A percentile compares a stretch with the other conserved stretches of the same genome.
These are phyloP conservation scores for Ulota crispa DNA, from an alignment of 225 moss, liverwort and hornwort species.

Conservation along the genomic window DNA sequence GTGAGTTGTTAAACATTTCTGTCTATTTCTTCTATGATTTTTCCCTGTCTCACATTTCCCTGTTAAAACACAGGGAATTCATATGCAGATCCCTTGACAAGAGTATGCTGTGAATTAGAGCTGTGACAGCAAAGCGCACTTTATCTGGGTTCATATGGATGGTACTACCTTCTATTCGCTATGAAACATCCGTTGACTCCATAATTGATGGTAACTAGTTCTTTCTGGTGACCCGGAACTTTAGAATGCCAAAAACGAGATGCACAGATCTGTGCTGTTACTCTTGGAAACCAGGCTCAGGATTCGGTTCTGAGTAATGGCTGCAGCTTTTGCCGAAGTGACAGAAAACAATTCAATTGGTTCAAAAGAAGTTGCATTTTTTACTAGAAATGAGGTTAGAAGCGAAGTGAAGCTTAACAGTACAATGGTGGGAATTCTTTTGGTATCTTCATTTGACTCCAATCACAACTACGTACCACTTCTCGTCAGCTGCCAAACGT, in stretches of 20 bases:
- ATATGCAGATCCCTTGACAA: too few species aligned
- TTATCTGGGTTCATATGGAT: not conserved
- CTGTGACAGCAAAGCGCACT: not conserved
- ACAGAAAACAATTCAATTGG: not conserved
- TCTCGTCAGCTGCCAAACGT: not conserved
- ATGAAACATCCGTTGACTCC: not conserved
- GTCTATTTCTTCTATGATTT: too few species aligned
- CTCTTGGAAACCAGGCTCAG: not conserved
- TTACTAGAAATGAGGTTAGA: not conserved
- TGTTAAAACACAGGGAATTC: too few species aligned
- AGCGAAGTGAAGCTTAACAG: not conserved
- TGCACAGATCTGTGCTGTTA: not conserved
- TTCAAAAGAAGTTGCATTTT: not conserved
- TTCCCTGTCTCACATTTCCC: too few species aligned
- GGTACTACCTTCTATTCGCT: not conserved
- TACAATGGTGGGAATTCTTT: not conserved
- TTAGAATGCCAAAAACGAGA: not conserved
- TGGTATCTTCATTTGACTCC: not conserved
- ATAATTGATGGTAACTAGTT: not conserved
- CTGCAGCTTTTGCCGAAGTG: not conserved
- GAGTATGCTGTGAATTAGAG: too few species aligned
- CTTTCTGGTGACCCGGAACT: not conserved
- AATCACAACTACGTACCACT: too few species aligned
- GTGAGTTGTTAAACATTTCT: too few species aligned
- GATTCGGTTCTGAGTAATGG: too few species aligned